Base-by-base conservation (phyloP, 1,284 basidiomycete species). In the Apiotrichum gracile region DNA sequence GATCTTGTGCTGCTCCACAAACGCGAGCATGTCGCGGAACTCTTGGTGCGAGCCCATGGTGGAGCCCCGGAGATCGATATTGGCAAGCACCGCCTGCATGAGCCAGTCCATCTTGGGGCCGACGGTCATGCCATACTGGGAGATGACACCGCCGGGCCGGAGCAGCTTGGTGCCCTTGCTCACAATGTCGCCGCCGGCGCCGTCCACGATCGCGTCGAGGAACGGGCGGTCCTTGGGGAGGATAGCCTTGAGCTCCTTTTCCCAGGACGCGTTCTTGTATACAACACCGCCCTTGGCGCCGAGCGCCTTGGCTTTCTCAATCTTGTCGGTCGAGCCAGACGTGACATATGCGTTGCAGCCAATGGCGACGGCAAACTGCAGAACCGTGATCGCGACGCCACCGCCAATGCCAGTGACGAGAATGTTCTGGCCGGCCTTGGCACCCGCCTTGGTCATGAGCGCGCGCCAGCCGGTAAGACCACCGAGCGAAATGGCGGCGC, bases 51-150 rank as follows among this genome's bases (percentile, higher is more conserved):
- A 47, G 26, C 57, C 57, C 57, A 58, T 58, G 17, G 57, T 58
- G 33, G 24, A 27, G 8, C 57, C 57, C 19, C 45, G 39, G 24
- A 58, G 57, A 34, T 58, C 57, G 25, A 58, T 37, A 44, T 58
- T 58, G 53, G 50, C 50, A 27, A 58, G 57, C 13, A 58, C 57
- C 16, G 57, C 57, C 33, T 37, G 37, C 57, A 58, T 58, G 27
- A 42, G 25, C 57, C 57, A 58, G 24, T 58, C 57, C 52, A 54
- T 54, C 57, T 58, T 58, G 50, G 53, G 57, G 3, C 47, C 34
- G 43, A 55, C 49, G 10, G 57, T 58, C 57, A 58, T 58, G 43
- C 57, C 57, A 40, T 58, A 58, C 50, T 58, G 57, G 13, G 46
- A 24, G 40, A 58, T 58, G 22, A 58, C 57, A 31, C 57, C 57